phyloP scores from a whole-genome alignment of 208 protist species.

The Wallacemonas sp. region DNA sequence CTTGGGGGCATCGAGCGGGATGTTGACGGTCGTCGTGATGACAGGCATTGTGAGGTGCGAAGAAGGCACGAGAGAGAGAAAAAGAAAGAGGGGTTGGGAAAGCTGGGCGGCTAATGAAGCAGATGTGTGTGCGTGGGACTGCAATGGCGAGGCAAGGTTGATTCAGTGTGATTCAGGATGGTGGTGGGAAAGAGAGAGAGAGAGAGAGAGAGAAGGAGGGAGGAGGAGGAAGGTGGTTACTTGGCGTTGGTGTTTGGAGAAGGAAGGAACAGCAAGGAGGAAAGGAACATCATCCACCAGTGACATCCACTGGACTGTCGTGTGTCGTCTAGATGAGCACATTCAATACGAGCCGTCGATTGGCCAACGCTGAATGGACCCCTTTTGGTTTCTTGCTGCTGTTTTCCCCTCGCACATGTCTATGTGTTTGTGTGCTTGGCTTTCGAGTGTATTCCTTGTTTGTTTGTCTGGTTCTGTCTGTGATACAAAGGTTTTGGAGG shows the following conservation, averaged over 20 bases:
- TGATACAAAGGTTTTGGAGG: background rate
- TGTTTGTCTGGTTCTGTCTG: background rate
- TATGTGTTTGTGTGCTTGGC: background rate
- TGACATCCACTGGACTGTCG: too few species aligned
- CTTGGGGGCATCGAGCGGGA: constrained; percentile 21
- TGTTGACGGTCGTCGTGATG: constrained; percentile 27
- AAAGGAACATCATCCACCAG: too few species aligned
- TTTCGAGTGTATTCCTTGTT: background rate
- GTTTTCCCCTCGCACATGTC: too few species aligned
- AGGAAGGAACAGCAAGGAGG: too few species aligned
- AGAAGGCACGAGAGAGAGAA: background rate
- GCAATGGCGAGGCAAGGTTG: background rate
- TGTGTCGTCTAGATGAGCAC: too few species aligned
- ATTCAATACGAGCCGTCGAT: too few species aligned
- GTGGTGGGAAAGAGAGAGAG: background rate
- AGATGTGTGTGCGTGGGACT: constrained; percentile 1
- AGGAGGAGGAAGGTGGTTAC: too few species aligned
- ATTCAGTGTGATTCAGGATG: background rate
- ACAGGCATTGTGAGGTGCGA: constrained; percentile 24
- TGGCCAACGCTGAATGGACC: too few species aligned
- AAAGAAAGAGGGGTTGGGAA: constrained; percentile 7
- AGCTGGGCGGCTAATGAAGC: too few species aligned
- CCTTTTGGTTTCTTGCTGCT: background rate
- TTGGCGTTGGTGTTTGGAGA: too few species aligned
- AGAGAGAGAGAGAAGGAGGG: too few species aligned